Base-by-base conservation (phyloP, 1,139 yeast genomes). In the Debaryomyces sp. region DNA sequence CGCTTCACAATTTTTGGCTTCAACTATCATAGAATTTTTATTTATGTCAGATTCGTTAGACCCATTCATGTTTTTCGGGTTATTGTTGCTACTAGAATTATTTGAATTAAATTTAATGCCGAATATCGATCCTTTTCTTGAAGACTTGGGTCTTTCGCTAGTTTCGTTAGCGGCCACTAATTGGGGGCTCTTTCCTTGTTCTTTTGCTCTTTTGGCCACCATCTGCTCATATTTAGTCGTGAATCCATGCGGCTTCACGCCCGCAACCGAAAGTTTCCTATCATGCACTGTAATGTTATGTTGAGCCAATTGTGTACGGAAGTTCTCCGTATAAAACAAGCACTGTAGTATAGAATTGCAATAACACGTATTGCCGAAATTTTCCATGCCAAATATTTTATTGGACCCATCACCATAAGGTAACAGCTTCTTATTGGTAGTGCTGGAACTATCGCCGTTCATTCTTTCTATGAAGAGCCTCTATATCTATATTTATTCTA, bases 311-410 rank as follows among this genome's bases (percentile, higher is more conserved):
- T 79, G 77, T 24, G 75, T 70, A 43, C 98, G 77, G 59, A 94
- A 90, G 24, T 77, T 79, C 40, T 81, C 80, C 1, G 94, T 78
- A 65, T 87, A 86, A 70, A 81, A 94, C 21, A 94, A 78, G 58
- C 96, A 90, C 66, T 94, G 99, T 26, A 94, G 70, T 24, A 94
- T 87, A 8, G 97, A 90, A 61, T 94, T 94, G 67, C 96, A 90
- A 67, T 94, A 94, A 69, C 99, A 92, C 0, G 96, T 92, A 65
- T 89, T 86, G 27, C 98, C 97, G 65, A 91, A 92, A 67, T 94
- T 94, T 66, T 94, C 98, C 82, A 92, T 85, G 5, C 99, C 99
- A 68, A 86, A 94, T 36, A 91, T 80, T 67, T 91, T 87, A 51
- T 78, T 73, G 12, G 84, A 71, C 1, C 91, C 92, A 63, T 84